A percentile compares a stretch with the other conserved stretches of the same genome.
These are phyloP conservation scores for Amaranthus tricolor DNA, from an alignment of 179 eudicot species.

Conservation along the genomic window DNA sequence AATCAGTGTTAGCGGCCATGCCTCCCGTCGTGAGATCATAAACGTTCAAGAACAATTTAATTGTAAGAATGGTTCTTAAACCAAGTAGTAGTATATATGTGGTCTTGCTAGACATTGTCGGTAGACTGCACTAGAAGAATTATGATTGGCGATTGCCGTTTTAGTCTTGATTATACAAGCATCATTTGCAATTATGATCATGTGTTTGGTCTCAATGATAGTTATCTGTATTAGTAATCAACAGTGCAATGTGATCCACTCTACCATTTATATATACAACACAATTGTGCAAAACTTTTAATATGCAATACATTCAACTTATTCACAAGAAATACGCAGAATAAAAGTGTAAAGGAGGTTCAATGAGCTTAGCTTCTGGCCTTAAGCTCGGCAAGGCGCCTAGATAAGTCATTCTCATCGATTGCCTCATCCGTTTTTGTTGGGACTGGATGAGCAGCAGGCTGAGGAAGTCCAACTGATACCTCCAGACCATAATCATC, in stretches of 20 bases:
- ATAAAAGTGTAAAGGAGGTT: neutral
- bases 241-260: neutral
- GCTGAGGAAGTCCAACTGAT: slow-evolving; percentile 65
- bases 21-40: too few relatives aligned
- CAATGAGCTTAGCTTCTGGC: slow-evolving; percentile 44
- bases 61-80: too few relatives aligned
- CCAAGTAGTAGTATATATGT: too few relatives aligned
- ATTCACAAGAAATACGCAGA: neutral
- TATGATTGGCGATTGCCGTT: too few relatives aligned
- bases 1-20: too few relatives aligned
- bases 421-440: slow-evolving; percentile 43
- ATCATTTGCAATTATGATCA: too few relatives aligned
- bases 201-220: too few relatives aligned
- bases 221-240: too few relatives aligned
- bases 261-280: neutral
- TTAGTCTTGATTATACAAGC: too few relatives aligned
- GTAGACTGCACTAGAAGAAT: too few relatives aligned
- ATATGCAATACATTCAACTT: neutral
- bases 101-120: too few relatives aligned
- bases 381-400: slow-evolving; percentile 65
- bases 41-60: too few relatives aligned
- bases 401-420: slow-evolving; percentile 58
- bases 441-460: slow-evolving; percentile 55
- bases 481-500: slow-evolving; percentile 74
- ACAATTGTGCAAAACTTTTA: neutral